phyloP scores from a whole-genome alignment of 352 stramenopile species.

The Phytophthora hibernalis region DNA sequence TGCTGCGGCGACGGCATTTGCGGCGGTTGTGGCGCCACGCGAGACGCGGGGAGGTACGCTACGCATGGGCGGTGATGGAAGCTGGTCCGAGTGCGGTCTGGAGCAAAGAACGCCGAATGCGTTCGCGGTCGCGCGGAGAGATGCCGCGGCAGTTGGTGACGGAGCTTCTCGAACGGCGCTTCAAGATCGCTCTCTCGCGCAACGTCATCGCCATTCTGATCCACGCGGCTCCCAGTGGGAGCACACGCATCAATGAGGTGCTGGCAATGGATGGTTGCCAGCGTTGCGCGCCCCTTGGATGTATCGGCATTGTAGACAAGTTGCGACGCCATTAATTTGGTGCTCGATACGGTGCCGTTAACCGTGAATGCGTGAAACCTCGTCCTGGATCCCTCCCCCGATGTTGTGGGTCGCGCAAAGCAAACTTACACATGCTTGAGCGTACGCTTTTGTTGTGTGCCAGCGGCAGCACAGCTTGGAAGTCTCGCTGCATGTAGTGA shows the following conservation, averaged over 20 bases:
- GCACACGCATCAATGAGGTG: constrained; percentile 14
- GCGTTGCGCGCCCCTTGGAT: not conserved
- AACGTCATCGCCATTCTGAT: constrained; percentile 29
- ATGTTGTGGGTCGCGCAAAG: too few relatives aligned
- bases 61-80: constrained; percentile 18
- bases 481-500: too few relatives aligned
- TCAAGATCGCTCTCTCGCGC: constrained; percentile 28
- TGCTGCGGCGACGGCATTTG: constrained; percentile 23
- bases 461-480: too few relatives aligned
- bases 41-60: constrained; percentile 25
- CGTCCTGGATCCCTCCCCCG: too few relatives aligned
- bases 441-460: too few relatives aligned
- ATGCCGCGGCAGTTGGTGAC: constrained; percentile 25
- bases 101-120: constrained; percentile 24
- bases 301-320: too few relatives aligned
- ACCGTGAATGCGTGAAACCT: too few relatives aligned
- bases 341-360: too few relatives aligned
- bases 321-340: too few relatives aligned
- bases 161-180: constrained; percentile 14
- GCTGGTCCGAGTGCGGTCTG: not conserved
- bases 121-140: not conserved
- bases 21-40: constrained; percentile 17
- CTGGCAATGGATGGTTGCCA: constrained; percentile 11
- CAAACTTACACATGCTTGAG: too few relatives aligned
- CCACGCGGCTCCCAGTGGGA: constrained; percentile 2